Evolutionary conservation across 2,329 filamentous ascomycete species (phyloP).

Genomic region (Calonectria honghensis): DNA sequence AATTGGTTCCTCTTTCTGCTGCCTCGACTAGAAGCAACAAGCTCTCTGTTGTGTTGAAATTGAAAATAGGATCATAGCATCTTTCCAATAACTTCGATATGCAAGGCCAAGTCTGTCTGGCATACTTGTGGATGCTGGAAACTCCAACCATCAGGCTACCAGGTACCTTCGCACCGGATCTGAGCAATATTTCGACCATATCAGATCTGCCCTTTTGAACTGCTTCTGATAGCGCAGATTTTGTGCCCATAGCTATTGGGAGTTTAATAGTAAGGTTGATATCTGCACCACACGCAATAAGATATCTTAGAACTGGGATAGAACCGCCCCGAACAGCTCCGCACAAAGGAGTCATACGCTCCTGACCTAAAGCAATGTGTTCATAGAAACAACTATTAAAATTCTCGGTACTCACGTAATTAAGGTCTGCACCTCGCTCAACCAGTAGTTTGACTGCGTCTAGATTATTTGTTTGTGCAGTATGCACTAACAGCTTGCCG

Average conservation of each 20-base stretch:
- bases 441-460: conserved; percentile 3
- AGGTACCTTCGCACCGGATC: not conserved
- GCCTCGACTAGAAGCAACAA: no score
- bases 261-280: not conserved
- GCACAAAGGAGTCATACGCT: not conserved
- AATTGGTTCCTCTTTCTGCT: no score
- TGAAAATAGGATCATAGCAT: not conserved
- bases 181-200: not conserved
- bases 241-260: no score
- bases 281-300: conserved; percentile 3
- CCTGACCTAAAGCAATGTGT: no score
- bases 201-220: not conserved
- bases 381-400: no score
- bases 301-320: not conserved
- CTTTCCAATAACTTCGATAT: not conserved
- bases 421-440: not conserved
- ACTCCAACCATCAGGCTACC: not conserved
- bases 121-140: not conserved
- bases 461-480: not conserved
- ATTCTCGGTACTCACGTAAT: not conserved
- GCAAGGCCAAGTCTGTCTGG: not conserved
- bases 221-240: not conserved
- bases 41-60: no score
- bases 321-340: not conserved
- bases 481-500: not conserved